These are phyloP conservation scores for Paramyrothecium sp. DNA, from an alignment of 2,329 filamentous ascomycete genomes.

Conservation along the genomic window DNA sequence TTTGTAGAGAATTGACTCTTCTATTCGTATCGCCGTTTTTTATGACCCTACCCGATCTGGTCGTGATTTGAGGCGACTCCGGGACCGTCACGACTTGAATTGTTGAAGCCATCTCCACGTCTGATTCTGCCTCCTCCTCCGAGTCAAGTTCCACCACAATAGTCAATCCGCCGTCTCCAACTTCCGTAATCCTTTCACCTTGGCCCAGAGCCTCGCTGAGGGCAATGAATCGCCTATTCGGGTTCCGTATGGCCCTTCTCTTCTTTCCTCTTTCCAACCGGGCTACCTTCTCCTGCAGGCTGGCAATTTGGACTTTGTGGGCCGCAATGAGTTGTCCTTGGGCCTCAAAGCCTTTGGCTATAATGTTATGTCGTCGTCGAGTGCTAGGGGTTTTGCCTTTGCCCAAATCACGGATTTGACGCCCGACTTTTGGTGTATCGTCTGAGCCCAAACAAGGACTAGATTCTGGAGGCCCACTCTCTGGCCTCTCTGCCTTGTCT, in stretches of 20 bases:
- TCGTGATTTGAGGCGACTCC: neutral
- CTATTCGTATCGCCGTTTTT: neutral
- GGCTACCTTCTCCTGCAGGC: constrained; percentile 8
- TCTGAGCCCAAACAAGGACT: constrained; percentile 8
- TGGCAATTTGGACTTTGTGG: constrained; percentile 3
- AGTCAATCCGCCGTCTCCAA: neutral
- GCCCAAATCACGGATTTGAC: constrained; percentile 5
- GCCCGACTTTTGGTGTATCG: constrained; percentile 8
- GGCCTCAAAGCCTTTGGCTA: constrained; percentile 1
- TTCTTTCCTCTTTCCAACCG: constrained; percentile 9
- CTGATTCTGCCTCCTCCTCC: neutral
- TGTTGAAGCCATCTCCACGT: neutral
- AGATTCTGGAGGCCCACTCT: no score
- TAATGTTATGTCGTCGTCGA: neutral
- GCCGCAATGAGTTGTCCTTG: constrained; percentile 1
- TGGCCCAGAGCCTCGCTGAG: constrained; percentile 5
- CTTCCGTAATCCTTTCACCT: neutral
- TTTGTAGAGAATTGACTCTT: neutral
- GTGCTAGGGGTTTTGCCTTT: neutral
- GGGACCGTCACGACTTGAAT: neutral
- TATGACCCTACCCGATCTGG: neutral
- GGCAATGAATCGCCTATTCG: constrained; percentile 9
- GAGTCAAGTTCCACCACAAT: constrained; percentile 1
- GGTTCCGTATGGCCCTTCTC: constrained; percentile 9
- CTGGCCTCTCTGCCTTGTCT: no score